These are phyloP conservation scores for Orbilia ellipsospora DNA, from an alignment of 2,329 filamentous ascomycete genomes.

Conservation along the genomic window DNA sequence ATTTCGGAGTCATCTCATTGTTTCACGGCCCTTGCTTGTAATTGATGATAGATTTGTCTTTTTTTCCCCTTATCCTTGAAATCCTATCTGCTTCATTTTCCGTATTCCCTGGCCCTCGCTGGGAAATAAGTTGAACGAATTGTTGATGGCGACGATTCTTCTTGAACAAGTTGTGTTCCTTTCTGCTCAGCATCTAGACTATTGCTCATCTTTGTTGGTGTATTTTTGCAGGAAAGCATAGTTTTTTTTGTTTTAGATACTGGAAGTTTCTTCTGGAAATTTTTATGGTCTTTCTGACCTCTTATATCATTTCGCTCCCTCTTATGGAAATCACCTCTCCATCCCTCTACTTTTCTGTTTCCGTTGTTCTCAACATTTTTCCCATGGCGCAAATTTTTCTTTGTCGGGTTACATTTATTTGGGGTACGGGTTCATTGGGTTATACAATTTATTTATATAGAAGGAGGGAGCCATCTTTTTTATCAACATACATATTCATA, in stretches of 20 bases:
- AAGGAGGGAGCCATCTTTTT: conserved; percentile 35
- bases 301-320: too few species aligned
- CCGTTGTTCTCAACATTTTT: conserved; percentile 4
- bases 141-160: not conserved
- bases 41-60: too few species aligned
- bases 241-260: too few species aligned
- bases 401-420: conserved; percentile 6
- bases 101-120: too few species aligned
- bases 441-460: conserved; percentile 44
- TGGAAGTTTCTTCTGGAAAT: too few species aligned
- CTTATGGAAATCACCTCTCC: too few species aligned
- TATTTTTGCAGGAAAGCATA: too few species aligned
- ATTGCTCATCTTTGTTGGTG: too few species aligned
- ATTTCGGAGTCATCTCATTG: too few species aligned
- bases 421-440: conserved; percentile 31
- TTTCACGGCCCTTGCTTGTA: too few species aligned
- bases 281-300: too few species aligned
- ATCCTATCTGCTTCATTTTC: conserved; percentile 1
- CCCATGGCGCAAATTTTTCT: not conserved
- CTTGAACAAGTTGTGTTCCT: not conserved
- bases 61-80: too few species aligned
- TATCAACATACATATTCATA: conserved; percentile 11
- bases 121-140: not conserved
- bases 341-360: not conserved
- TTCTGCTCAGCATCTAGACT: not conserved